Evolutionary conservation across 2,329 filamentous ascomycete species (phyloP).

Genomic region (Colletotrichum lupini): DNA sequence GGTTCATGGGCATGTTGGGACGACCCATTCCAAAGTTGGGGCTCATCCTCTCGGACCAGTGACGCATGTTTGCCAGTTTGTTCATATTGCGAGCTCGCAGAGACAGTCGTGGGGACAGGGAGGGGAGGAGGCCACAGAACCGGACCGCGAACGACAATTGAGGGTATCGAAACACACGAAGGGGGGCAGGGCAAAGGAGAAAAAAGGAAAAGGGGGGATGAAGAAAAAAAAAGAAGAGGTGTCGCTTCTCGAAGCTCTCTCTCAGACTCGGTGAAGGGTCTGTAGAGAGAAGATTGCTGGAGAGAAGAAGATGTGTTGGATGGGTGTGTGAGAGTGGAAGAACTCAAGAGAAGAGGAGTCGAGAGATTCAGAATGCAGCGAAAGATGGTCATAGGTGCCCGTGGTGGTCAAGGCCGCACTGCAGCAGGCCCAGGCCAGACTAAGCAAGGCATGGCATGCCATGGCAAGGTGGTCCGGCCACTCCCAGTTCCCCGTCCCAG

Average conservation of each 20-base stretch:
- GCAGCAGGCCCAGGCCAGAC: constrained; percentile 31
- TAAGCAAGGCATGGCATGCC: constrained; percentile 26
- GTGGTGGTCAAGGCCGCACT: constrained; percentile 26
- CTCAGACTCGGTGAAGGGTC: constrained; percentile 32
- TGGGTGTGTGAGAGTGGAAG: constrained; percentile 30
- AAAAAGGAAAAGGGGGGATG: constrained; percentile 38
- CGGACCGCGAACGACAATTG: constrained; percentile 28
- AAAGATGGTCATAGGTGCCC: constrained; percentile 26
- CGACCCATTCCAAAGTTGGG: constrained; percentile 75
- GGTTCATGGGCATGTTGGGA: constrained; percentile 65
- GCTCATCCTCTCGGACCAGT: constrained; percentile 78
- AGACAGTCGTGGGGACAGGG: constrained; percentile 41
- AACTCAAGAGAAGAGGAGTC: constrained; percentile 35
- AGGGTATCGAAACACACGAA: constrained; percentile 36
- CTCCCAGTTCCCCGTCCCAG: constrained; percentile 25
- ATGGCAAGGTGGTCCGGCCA: constrained; percentile 29
- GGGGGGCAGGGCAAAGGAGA: constrained; percentile 34
- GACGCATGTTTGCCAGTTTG: constrained; percentile 78
- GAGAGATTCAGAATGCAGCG: constrained; percentile 26
- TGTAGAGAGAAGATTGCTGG: constrained; percentile 32
- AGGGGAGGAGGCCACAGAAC: constrained; percentile 28
- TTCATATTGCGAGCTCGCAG: constrained; percentile 65
- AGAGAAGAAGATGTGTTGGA: constrained; percentile 10
- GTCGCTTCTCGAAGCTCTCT: constrained; percentile 31
- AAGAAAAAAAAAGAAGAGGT: constrained; percentile 39